These are phyloP conservation scores for Penicillium olsonii DNA, from an alignment of 2,329 filamentous ascomycete genomes.

Conservation along the genomic window DNA sequence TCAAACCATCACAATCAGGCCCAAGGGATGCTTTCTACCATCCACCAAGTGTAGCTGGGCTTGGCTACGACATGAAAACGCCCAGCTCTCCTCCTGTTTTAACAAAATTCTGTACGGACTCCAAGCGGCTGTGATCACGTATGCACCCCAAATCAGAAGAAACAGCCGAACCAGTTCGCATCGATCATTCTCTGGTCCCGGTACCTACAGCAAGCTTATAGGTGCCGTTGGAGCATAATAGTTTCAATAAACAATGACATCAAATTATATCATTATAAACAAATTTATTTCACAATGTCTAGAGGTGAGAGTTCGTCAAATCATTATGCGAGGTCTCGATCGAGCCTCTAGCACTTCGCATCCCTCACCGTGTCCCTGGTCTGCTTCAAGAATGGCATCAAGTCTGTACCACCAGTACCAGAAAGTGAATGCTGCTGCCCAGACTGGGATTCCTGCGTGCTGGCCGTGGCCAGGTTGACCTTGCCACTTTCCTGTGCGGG, in stretches of 20 bases:
- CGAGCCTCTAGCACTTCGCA: constrained; percentile 33
- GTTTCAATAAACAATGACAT: not conserved
- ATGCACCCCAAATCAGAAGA: too few species aligned
- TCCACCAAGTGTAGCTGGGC: too few species aligned
- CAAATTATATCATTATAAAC: constrained; percentile 1
- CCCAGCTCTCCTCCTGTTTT: too few species aligned
- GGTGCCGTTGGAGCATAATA: not conserved
- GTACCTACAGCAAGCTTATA: not conserved
- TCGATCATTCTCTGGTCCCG: not conserved
- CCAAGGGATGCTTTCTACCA: too few species aligned
- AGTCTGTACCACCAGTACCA: constrained; percentile 55
- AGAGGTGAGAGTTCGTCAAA: not conserved
- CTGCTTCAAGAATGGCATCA: constrained; percentile 56
- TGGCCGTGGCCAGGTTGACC: constrained; percentile 49
- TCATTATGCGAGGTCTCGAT: not conserved
- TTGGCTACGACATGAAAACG: too few species aligned
- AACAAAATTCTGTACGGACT: too few species aligned
- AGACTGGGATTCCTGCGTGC: constrained; percentile 39
- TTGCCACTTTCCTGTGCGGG: constrained; percentile 18
- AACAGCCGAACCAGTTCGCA: too few species aligned
- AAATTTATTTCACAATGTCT: not conserved
- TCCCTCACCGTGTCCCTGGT: constrained; percentile 54
- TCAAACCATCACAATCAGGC: too few species aligned
- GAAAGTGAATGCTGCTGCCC: constrained; percentile 40
- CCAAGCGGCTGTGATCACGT: too few species aligned